phyloP scores from a whole-genome alignment of 2,329 filamentous ascomycete species.

The Simplicillium sp. region DNA sequence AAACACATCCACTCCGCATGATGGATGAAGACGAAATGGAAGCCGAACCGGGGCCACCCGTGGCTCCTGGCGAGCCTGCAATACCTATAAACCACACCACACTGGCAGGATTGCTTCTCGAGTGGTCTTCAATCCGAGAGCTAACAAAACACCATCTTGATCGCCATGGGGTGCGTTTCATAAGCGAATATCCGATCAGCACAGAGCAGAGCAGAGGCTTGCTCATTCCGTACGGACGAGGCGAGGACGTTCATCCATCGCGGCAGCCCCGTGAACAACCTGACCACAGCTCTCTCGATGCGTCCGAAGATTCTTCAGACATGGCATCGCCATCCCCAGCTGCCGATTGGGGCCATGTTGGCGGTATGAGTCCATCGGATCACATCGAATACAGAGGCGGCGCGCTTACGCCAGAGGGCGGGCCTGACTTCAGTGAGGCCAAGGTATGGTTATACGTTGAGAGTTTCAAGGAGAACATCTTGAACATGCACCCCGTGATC shows the following conservation, averaged over 20 bases:
- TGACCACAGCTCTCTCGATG: slow-evolving; percentile 28
- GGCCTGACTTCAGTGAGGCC: slow-evolving; percentile 41
- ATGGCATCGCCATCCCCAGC: slow-evolving; percentile 44
- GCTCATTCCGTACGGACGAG: slow-evolving; percentile 67
- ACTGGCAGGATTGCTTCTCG: slow-evolving; percentile 72
- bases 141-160: slow-evolving; percentile 47
- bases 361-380: slow-evolving; percentile 36
- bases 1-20: slow-evolving; percentile 16
- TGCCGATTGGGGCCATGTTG: slow-evolving; percentile 50
- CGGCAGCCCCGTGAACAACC: slow-evolving; percentile 32
- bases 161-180: slow-evolving; percentile 40
- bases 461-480: slow-evolving; percentile 50
- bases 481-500: slow-evolving; percentile 58
- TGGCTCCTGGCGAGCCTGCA: slow-evolving; percentile 51
- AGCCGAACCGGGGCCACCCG: slow-evolving; percentile 39
- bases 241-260: slow-evolving; percentile 59
- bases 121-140: slow-evolving; percentile 58
- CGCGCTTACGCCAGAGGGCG: slow-evolving; percentile 32
- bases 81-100: slow-evolving; percentile 85
- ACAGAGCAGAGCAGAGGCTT: slow-evolving; percentile 66
- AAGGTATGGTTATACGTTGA: slow-evolving; percentile 44
- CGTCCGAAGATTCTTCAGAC: slow-evolving; percentile 39
- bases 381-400: slow-evolving; percentile 27
- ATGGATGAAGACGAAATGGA: slow-evolving; percentile 39
- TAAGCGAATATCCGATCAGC: slow-evolving; percentile 66